phyloP scores from a whole-genome alignment of 1,284 basidiomycete species.

The Phellinidium pouzarii region DNA sequence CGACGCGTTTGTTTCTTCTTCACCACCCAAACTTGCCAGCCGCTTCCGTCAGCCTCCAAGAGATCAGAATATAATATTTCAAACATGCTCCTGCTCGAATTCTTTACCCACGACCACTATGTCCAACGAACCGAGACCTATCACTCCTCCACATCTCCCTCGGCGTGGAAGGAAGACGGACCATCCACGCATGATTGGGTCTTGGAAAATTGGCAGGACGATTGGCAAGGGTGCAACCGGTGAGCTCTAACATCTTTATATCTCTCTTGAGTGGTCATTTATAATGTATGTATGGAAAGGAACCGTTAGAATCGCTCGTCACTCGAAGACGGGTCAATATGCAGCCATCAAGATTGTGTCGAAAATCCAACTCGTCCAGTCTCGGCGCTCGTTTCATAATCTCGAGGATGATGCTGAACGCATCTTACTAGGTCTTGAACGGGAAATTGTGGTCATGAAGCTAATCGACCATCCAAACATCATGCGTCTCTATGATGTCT shows the following conservation, averaged over 20 bases:
- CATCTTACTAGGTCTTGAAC: slow-evolving; percentile 78
- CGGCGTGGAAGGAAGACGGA: slow-evolving; percentile 33
- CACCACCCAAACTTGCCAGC: background rate
- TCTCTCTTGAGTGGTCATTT: slow-evolving; percentile 12
- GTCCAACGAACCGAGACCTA: slow-evolving; percentile 15
- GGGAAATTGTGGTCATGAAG: slow-evolving; percentile 97
- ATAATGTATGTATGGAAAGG: slow-evolving; percentile 44
- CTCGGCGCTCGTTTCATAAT: slow-evolving; percentile 65
- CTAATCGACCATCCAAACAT: slow-evolving; percentile 58
- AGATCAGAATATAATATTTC: background rate
- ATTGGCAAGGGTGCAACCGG: slow-evolving; percentile 91
- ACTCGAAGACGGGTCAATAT: slow-evolving; percentile 82
- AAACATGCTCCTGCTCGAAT: background rate
- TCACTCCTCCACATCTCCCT: slow-evolving; percentile 26
- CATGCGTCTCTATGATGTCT: slow-evolving; percentile 80
- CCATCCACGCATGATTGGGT: slow-evolving; percentile 79
- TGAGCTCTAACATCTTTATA: slow-evolving; percentile 30
- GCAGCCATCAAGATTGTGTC: slow-evolving; percentile 98
- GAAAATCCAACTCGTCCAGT: slow-evolving; percentile 65
- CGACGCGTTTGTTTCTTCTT: background rate
- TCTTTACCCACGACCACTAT: background rate
- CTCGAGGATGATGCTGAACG: slow-evolving; percentile 62
- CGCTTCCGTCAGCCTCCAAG: background rate
- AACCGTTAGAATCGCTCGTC: slow-evolving; percentile 86
- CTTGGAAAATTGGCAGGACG: slow-evolving; percentile 90